phyloP scores from a whole-genome alignment of 2,329 filamentous ascomycete genomes.

The Aspergillus sp. region DNA sequence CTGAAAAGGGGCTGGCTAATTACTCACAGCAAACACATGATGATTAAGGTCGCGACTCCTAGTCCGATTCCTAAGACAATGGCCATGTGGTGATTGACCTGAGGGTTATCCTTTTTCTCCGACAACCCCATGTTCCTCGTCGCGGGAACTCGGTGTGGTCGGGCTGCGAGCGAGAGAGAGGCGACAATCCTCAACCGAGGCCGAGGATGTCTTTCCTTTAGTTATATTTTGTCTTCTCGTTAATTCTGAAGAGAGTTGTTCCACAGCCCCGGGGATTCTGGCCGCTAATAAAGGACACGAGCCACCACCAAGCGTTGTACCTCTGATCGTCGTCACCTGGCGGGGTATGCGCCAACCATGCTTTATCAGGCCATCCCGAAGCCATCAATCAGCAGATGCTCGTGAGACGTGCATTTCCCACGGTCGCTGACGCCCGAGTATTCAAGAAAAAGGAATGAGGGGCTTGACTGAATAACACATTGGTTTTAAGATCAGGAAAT shows the following conservation, averaged over 20 bases:
- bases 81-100: slow-evolving; percentile 31
- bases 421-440: background rate
- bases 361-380: slow-evolving; percentile 8
- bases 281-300: slow-evolving; percentile 1
- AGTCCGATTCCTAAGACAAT: slow-evolving; percentile 38
- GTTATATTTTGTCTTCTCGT: background rate
- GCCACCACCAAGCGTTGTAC: background rate
- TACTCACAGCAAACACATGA: slow-evolving; percentile 36
- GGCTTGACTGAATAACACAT: background rate
- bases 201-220: background rate
- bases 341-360: slow-evolving; percentile 9
- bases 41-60: slow-evolving; percentile 33
- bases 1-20: background rate
- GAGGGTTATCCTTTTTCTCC: slow-evolving; percentile 23
- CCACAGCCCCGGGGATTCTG: background rate
- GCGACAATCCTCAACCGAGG: background rate
- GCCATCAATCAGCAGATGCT: slow-evolving; percentile 6
- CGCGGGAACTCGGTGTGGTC: slow-evolving; percentile 5
- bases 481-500: background rate
- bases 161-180: background rate
- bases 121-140: slow-evolving; percentile 19
- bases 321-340: slow-evolving; percentile 11
- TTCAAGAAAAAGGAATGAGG: background rate
- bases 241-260: background rate
- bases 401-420: slow-evolving; percentile 1